These are phyloP conservation scores for Polygonum maritimum DNA, from an alignment of 148 eudicot genomes.

Conservation along the genomic window DNA sequence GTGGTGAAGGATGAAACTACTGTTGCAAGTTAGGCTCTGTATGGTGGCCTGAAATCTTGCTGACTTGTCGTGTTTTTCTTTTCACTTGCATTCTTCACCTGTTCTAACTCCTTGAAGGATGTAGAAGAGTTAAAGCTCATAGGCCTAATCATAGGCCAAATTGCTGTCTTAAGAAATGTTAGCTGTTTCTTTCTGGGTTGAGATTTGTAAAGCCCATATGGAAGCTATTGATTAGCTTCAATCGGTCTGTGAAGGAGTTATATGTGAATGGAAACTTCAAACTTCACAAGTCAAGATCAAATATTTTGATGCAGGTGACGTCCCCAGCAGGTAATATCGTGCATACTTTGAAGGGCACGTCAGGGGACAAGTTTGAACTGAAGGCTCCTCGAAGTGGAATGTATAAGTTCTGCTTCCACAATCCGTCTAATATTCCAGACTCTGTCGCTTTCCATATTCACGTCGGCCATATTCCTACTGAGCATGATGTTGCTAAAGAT, in stretches of 20 bases:
- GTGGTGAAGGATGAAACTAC: background rate
- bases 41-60: background rate
- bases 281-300: constrained; percentile 44
- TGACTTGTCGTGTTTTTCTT: background rate
- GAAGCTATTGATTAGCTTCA: background rate
- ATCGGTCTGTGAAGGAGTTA: background rate
- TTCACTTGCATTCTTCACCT: background rate
- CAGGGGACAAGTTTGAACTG: constrained; percentile 9
- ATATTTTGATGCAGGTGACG: constrained; percentile 42
- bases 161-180: background rate
- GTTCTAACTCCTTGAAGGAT: background rate
- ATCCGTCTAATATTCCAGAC: background rate
- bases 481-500: constrained; percentile 87
- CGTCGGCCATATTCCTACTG: constrained; percentile 17
- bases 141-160: background rate
- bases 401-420: constrained; percentile 10
- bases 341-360: constrained; percentile 3
- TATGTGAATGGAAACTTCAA: constrained; percentile 15
- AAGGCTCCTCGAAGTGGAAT: constrained; percentile 10
- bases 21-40: background rate
- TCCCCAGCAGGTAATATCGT: constrained; percentile 7
- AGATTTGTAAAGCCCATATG: background rate
- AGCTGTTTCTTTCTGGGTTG: background rate
- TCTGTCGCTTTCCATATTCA: background rate
- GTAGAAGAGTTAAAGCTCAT: background rate